Conservation (phyloP, 2,329 filamentous ascomycete species). For the Orbilia quercus region DNA sequence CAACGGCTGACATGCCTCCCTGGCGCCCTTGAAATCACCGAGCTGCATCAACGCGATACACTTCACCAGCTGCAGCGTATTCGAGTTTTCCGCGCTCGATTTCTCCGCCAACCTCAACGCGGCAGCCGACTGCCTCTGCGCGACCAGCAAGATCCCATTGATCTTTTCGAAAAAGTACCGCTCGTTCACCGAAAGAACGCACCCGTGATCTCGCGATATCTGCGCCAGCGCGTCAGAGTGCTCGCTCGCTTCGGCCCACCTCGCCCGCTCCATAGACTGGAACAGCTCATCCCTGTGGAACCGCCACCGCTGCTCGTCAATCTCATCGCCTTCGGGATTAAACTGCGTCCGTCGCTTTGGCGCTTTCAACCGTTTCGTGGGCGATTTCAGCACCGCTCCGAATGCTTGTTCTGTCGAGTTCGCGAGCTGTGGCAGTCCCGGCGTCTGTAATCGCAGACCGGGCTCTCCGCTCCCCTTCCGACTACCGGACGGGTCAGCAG, state of each 20-base stretch:
- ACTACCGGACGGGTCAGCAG: constrained; percentile 11
- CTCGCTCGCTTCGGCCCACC: constrained; percentile 51
- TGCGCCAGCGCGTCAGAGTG: constrained; percentile 50
- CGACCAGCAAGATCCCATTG: constrained; percentile 51
- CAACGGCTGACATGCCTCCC: constrained; percentile 51
- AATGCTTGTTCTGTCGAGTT: constrained; percentile 42
- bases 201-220: constrained; percentile 52
- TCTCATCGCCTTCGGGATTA: constrained; percentile 50
- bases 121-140: constrained; percentile 50
- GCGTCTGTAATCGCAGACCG: constrained; percentile 19
- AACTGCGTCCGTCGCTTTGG: constrained; percentile 45
- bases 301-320: constrained; percentile 54
- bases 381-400: constrained; percentile 44
- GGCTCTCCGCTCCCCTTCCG: constrained; percentile 45
- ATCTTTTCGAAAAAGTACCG: constrained; percentile 56
- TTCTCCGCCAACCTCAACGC: constrained; percentile 49
- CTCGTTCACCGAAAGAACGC: constrained; percentile 51
- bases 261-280: constrained; percentile 44
- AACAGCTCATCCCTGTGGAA: constrained; percentile 54
- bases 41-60: constrained; percentile 54
- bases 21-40: constrained; percentile 47
- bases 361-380: constrained; percentile 33
- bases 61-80: constrained; percentile 51
- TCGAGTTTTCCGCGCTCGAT: constrained; percentile 45
- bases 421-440: constrained; percentile 3